phyloP scores from a whole-genome alignment of 257 asterid species.

The Voacanga thouarsii region DNA sequence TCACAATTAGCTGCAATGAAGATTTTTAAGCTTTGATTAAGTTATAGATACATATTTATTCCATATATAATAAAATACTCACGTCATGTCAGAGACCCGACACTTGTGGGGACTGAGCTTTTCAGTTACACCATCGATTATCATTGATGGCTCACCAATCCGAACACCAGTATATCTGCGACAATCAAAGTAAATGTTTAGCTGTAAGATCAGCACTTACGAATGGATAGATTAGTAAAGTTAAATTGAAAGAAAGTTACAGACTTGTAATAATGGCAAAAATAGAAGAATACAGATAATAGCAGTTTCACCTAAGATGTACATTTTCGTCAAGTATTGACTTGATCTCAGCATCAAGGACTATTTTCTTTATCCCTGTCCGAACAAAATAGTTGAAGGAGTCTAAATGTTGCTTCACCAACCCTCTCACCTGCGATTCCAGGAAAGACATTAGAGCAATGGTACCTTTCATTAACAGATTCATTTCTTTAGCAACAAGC shows the following conservation, averaged over 20 bases:
- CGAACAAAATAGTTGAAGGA: conserved; percentile 75
- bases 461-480: background rate
- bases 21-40: background rate
- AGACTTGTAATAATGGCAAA: background rate
- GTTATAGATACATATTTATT: background rate
- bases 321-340: conserved; percentile 37
- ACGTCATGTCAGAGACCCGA: conserved; percentile 76
- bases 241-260: background rate
- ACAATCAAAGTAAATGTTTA: conserved; percentile 5
- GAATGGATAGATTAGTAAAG: conserved; percentile 2
- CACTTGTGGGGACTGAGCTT: conserved; percentile 68
- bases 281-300: background rate
- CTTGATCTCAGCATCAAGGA: conserved; percentile 56
- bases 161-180: conserved; percentile 65
- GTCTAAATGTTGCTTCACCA: conserved; percentile 90
- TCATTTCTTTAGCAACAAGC: background rate
- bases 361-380: conserved; percentile 65
- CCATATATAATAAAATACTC: conserved; percentile 23
- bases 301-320: conserved; percentile 43
- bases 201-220: background rate
- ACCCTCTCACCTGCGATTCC: conserved; percentile 72
- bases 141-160: conserved; percentile 58
- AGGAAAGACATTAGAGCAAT: background rate
- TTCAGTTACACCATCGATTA: conserved; percentile 36
- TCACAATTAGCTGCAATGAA: background rate